These are phyloP conservation scores for Phytopythium ostracodes DNA, from an alignment of 352 stramenopile species.

Conservation along the genomic window DNA sequence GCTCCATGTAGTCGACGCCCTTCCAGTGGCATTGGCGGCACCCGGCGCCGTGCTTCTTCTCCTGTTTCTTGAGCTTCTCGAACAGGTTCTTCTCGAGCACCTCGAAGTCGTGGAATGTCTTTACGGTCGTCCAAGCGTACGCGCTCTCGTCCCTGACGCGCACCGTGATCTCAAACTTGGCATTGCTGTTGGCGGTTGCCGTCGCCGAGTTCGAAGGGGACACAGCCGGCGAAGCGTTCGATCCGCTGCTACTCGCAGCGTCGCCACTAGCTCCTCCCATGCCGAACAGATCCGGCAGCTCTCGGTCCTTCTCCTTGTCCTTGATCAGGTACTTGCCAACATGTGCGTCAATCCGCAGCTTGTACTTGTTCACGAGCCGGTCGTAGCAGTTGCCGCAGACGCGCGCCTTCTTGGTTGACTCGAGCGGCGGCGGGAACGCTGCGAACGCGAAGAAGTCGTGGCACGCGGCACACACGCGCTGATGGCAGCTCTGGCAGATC, in stretches of 20 bases:
- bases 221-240: not conserved
- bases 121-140: conserved; percentile 66
- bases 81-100: conserved; percentile 56
- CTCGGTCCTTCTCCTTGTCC: conserved; percentile 32
- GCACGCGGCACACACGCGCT: conserved; percentile 59
- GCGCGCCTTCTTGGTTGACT: conserved; percentile 53
- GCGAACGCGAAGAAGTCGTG: conserved; percentile 61
- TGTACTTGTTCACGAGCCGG: conserved; percentile 57
- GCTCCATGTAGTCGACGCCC: conserved; percentile 69
- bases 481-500: conserved; percentile 56
- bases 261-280: conserved; percentile 6
- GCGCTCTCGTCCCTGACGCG: conserved; percentile 48
- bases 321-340: conserved; percentile 71
- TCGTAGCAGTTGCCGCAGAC: conserved; percentile 71
- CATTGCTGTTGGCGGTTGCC: conserved; percentile 16
- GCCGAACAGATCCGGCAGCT: conserved; percentile 20
- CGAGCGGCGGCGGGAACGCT: conserved; percentile 59
- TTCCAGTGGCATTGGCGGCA: conserved; percentile 51
- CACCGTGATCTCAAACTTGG: conserved; percentile 54
- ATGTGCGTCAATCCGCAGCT: conserved; percentile 58
- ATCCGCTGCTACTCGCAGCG: conserved; percentile 5
- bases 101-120: conserved; percentile 70
- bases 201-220: not conserved
- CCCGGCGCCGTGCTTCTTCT: conserved; percentile 51
- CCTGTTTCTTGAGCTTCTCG: conserved; percentile 68